Conservation (phyloP, 1,284 basidiomycete species). For the Stygiomarasmius scandens region DNA sequence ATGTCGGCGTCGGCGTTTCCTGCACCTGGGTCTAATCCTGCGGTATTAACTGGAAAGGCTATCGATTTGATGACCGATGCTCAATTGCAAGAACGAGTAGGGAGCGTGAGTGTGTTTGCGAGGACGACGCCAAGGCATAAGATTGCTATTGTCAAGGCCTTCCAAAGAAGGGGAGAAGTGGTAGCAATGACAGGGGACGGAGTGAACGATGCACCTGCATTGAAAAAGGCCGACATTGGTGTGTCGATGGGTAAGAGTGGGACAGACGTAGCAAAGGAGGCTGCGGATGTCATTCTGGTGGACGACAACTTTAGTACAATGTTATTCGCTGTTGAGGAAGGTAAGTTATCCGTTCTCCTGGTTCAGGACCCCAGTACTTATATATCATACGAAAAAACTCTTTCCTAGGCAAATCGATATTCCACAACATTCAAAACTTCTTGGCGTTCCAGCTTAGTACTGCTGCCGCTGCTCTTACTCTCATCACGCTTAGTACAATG, state of each 20-base stretch:
- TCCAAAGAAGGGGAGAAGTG: constrained; percentile 85
- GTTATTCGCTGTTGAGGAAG: constrained; percentile 93
- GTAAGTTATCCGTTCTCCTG: constrained; percentile 38
- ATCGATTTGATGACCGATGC: constrained; percentile 83
- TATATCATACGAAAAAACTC: constrained; percentile 3
- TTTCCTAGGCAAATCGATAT: constrained; percentile 86
- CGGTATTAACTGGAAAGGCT: constrained; percentile 76
- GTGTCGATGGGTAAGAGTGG: constrained; percentile 97
- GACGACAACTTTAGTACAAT: constrained; percentile 98
- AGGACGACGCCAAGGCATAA: constrained; percentile 95
- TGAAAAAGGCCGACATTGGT: constrained; percentile 98
- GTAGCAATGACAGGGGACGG: constrained; percentile 99
- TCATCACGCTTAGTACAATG: constrained; percentile 93
- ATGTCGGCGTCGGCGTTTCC: not conserved
- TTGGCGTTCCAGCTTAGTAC: constrained; percentile 96
- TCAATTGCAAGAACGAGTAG: constrained; percentile 86
- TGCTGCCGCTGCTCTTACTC: constrained; percentile 90
- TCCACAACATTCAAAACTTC: constrained; percentile 99
- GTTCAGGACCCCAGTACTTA: not conserved
- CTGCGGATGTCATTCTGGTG: constrained; percentile 95
- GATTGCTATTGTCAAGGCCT: constrained; percentile 95
- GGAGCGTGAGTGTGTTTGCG: constrained; percentile 86
- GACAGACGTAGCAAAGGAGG: constrained; percentile 98
- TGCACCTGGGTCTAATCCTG: constrained; percentile 22
- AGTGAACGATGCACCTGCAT: constrained; percentile 95